Evolutionary conservation across 2,329 filamentous ascomycete genomes (phyloP), one percentile per base, ranked within the genome.

Genomic region (Lachnellula subtilissima): DNA sequence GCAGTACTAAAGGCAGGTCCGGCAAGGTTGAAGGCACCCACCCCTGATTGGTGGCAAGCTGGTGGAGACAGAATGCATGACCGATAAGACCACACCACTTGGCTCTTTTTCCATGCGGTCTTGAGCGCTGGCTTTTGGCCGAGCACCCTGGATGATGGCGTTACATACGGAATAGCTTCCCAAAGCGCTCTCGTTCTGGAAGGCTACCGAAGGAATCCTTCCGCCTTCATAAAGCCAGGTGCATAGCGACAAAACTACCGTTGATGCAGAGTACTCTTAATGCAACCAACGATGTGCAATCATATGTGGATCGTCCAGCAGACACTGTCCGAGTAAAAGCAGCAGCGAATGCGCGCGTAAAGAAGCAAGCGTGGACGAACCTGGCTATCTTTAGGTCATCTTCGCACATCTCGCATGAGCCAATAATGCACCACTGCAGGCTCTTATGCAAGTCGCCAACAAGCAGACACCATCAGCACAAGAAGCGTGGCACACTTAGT

Each of bases 161-260:
- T 35, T 40, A 35, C 7, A 15, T 6, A 12, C 22, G 23, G 28
- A n/a, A 28, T 22, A 28, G 36, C 28, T 23, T 23, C 28, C 22
- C 40, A 28, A 42, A 48, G 48, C 35, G 23, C 49, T 43, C 59
- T 43, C 59, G 42, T 62, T 65, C 61, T 63, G 61, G 62, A 65
- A 65, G 49, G 59, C 49, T 17, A 61, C 62, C 59, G 62, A 53
- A 55, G 51, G 43, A 45, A 19, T n/a, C 28, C 28, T 12, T 32
- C 9, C 9, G 4, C 28, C 19, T 51, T 45, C 46, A 53, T 50
- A 36, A 47, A 28, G 35, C 35, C 12, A 22, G 22, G 19, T 22
- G 42, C 42, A 45, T 19, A 8, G 12, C 19, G 12, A 17, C 6
- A 12, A 19, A 15, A 45, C n/a, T 25, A 19, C 8, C 42, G 14